Percentiles rank a stretch among this genome's conserved stretches.
phyloP scores from a whole-genome alignment of 768 basidiomycete species.

The Trametes elegans region DNA sequence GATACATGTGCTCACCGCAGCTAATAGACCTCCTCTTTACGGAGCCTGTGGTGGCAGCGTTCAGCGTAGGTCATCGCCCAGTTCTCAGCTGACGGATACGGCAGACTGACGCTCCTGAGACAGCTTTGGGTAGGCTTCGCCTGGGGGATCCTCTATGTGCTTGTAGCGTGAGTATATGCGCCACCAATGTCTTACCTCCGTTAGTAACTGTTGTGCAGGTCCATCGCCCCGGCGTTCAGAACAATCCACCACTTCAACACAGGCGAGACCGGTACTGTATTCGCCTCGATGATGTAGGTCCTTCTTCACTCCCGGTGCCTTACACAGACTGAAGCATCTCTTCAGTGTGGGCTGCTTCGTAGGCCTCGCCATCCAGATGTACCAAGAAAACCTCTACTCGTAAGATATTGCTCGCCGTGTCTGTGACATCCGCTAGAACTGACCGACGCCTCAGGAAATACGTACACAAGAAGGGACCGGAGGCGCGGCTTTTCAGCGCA shows the following conservation, averaged over 20 bases:
- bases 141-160: slow-evolving; percentile 73
- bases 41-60: slow-evolving; percentile 72
- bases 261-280: slow-evolving; percentile 59
- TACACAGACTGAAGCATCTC: neutral
- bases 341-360: slow-evolving; percentile 50
- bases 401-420: slow-evolving; percentile 6
- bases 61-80: slow-evolving; percentile 49
- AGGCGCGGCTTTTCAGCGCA: slow-evolving; percentile 60
- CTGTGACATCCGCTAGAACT: neutral
- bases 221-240: slow-evolving; percentile 54
- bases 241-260: slow-evolving; percentile 57
- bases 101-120: slow-evolving; percentile 18
- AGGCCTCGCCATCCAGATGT: slow-evolving; percentile 29
- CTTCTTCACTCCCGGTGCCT: neutral
- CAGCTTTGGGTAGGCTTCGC: slow-evolving; percentile 73
- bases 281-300: slow-evolving; percentile 55
- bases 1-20: neutral
- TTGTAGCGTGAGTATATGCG: slow-evolving; percentile 48
- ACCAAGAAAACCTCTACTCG: slow-evolving; percentile 32
- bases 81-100: neutral
- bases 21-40: slow-evolving; percentile 62
- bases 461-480: slow-evolving; percentile 36
- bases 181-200: neutral
- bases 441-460: slow-evolving; percentile 23
- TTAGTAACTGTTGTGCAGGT: slow-evolving; percentile 34